phyloP scores from a whole-genome alignment of 1,139 yeast species.

The Casaregolazyma suthepensis region DNA sequence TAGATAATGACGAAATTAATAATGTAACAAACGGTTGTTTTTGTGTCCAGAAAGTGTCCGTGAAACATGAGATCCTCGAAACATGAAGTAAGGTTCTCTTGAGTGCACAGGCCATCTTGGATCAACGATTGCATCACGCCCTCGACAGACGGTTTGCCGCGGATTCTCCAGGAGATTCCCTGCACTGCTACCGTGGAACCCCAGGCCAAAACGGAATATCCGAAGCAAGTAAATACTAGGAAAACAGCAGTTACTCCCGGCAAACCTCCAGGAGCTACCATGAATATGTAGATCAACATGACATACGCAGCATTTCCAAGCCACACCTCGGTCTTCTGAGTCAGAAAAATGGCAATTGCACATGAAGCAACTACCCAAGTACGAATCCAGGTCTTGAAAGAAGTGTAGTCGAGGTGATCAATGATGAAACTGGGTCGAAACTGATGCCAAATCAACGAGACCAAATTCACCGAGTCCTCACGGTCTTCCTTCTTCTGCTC shows the following conservation, averaged over 20 bases:
- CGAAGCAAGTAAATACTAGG: slow-evolving; percentile 17
- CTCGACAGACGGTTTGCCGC: slow-evolving; percentile 22
- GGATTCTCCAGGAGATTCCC: slow-evolving; percentile 25
- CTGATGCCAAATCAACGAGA: slow-evolving; percentile 10
- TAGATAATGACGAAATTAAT: slow-evolving; percentile 22
- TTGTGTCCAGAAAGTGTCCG: slow-evolving; percentile 24
- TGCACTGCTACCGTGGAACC: slow-evolving; percentile 19
- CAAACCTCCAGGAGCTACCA: slow-evolving; percentile 26
- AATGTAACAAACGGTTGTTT: slow-evolving; percentile 22
- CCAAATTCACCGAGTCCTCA: not conserved
- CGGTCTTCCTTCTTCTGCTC: slow-evolving; percentile 5
- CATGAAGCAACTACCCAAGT: slow-evolving; percentile 28
- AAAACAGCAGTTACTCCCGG: slow-evolving; percentile 22
- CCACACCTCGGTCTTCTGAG: slow-evolving; percentile 20
- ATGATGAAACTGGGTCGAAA: slow-evolving; percentile 26
- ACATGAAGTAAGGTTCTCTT: slow-evolving; percentile 16
- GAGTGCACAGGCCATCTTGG: slow-evolving; percentile 21
- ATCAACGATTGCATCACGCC: slow-evolving; percentile 15
- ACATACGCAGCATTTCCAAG: slow-evolving; percentile 27
- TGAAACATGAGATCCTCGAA: slow-evolving; percentile 16
- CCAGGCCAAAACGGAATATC: slow-evolving; percentile 20
- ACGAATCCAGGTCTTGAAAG: slow-evolving; percentile 23
- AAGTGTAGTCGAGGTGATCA: slow-evolving; percentile 25
- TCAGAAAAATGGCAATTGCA: slow-evolving; percentile 18
- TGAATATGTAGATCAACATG: slow-evolving; percentile 23